A percentile compares a stretch with the other conserved stretches of the same genome.
These are phyloP conservation scores for Vitis hybrid DNA, from an alignment of 177 flowering plant species.

Conservation along the genomic window DNA sequence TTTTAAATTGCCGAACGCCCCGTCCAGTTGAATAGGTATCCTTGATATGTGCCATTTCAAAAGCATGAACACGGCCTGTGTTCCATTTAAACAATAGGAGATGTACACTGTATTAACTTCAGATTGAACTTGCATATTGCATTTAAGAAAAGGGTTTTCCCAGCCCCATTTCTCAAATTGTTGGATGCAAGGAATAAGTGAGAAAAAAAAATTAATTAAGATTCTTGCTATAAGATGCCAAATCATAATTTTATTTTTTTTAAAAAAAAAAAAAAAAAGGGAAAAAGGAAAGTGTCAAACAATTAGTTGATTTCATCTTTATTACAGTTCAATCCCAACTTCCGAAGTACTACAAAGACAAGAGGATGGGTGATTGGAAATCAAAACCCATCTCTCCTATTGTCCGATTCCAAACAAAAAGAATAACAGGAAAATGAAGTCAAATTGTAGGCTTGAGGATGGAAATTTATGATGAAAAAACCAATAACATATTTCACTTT, in stretches of 20 bases:
- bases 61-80: conserved; percentile 91
- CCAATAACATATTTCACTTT: too few relatives aligned
- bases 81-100: conserved; percentile 1
- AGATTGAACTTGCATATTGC: not conserved
- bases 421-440: not conserved
- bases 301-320: not conserved
- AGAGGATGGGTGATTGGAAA: not conserved
- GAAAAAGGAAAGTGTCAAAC: too few relatives aligned
- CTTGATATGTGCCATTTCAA: conserved; percentile 71
- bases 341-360: not conserved
- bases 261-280: not conserved
- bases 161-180: not conserved
- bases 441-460: not conserved
- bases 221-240: not conserved
- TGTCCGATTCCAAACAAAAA: not conserved
- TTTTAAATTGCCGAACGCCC: conserved; percentile 91
- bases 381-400: not conserved
- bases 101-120: not conserved
- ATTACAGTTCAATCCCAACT: not conserved
- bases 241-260: not conserved
- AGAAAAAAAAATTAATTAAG: not conserved
- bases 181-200: not conserved
- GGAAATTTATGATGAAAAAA: too few relatives aligned
- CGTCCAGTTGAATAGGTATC: conserved; percentile 76
- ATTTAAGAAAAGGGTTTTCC: not conserved